A percentile compares a stretch with the other conserved stretches of the same genome.
phyloP scores from a whole-genome alignment of 75 land plant species.

The Cupressus sempervirens region DNA sequence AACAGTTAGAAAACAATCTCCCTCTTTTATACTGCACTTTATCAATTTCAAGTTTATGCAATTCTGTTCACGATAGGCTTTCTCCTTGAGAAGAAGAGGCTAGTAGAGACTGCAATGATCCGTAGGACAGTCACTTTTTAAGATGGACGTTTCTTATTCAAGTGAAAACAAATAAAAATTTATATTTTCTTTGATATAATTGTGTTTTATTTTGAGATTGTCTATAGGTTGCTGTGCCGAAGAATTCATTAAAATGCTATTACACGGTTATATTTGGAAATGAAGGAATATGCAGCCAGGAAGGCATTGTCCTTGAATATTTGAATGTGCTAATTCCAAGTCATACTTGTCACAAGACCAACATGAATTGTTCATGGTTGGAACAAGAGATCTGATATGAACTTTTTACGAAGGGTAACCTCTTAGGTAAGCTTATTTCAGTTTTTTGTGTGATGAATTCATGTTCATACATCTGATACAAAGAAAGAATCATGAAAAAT shows the following conservation, averaged over 20 bases:
- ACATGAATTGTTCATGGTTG: not conserved
- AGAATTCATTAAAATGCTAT: not conserved
- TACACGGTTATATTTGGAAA: not conserved
- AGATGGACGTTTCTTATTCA: not conserved
- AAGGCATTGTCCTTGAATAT: not conserved
- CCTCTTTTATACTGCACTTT: not conserved
- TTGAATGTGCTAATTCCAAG: not conserved
- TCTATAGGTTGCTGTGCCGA: not conserved
- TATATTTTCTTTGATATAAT: not conserved
- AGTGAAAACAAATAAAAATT: not conserved
- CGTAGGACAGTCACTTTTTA: not conserved
- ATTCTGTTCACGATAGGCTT: constrained; percentile 2
- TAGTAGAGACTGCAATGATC: not conserved
- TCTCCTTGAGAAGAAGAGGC: not conserved
- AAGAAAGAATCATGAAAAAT: not conserved
- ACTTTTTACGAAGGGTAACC: not conserved
- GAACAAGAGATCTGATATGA: not conserved
- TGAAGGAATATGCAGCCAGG: not conserved
- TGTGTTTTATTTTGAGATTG: not conserved
- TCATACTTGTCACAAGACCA: not conserved
- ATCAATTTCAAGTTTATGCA: not conserved
- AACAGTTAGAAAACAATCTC: not conserved
- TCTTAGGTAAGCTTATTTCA: not conserved
- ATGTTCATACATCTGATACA: not conserved
- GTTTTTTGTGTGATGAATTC: not conserved